Conservation (phyloP, 257 asterid species). For the Ilex asprella region DNA sequence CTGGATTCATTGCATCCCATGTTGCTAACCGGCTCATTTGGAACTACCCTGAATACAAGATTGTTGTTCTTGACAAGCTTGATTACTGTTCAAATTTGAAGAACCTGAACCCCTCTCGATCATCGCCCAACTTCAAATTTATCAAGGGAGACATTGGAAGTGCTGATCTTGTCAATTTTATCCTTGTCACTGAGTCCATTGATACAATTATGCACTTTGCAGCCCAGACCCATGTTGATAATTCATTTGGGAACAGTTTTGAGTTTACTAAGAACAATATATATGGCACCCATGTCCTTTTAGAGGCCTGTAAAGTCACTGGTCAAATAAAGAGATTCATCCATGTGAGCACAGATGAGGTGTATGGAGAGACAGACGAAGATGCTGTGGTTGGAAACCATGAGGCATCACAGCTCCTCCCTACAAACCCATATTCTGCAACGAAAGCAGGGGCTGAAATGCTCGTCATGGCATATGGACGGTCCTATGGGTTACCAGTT, state of each 20-base stretch:
- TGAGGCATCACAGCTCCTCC: slow-evolving; percentile 25
- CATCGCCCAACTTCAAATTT: slow-evolving; percentile 22
- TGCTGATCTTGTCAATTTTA: slow-evolving; percentile 21
- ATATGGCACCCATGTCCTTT: slow-evolving; percentile 21
- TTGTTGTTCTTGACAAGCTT: slow-evolving; percentile 21
- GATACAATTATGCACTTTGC: slow-evolving; percentile 26
- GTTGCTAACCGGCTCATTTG: slow-evolving; percentile 19
- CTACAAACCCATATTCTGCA: slow-evolving; percentile 24
- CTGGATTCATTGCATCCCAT: slow-evolving; percentile 25
- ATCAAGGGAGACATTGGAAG: slow-evolving; percentile 23
- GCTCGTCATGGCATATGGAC: slow-evolving; percentile 25
- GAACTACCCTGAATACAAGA: slow-evolving; percentile 20
- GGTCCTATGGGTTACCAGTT: slow-evolving; percentile 22
- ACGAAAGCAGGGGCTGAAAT: not conserved
- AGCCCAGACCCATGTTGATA: slow-evolving; percentile 15
- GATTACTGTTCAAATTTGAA: slow-evolving; percentile 22
- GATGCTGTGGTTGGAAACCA: slow-evolving; percentile 25
- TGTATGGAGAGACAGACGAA: slow-evolving; percentile 20
- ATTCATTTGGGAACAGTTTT: slow-evolving; percentile 10
- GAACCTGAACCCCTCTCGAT: slow-evolving; percentile 18
- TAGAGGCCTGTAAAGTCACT: slow-evolving; percentile 23
- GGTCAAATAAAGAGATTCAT: slow-evolving; percentile 20
- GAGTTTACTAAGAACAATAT: slow-evolving; percentile 24
- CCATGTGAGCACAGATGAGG: slow-evolving; percentile 1
- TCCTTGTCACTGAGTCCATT: slow-evolving; percentile 20